Conservation (phyloP, 768 basidiomycete genomes). For the Russula earlei region DNA sequence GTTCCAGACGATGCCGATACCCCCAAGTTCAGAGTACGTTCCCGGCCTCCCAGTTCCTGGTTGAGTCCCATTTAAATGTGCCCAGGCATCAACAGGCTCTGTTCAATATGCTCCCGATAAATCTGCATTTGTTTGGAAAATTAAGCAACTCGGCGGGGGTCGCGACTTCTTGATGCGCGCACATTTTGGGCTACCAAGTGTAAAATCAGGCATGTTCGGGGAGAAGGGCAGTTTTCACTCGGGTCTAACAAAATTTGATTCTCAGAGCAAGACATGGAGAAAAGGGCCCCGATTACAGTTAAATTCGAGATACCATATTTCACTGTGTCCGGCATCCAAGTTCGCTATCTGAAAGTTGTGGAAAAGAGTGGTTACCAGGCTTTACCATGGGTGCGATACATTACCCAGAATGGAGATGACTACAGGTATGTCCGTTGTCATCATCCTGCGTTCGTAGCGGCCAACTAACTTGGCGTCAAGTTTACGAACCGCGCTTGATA, state of each 20-base stretch:
- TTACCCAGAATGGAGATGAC: constrained; percentile 86
- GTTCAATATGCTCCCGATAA: constrained; percentile 98
- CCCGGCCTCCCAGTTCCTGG: background rate
- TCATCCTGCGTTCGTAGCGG: no score
- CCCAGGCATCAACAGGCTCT: constrained; percentile 83
- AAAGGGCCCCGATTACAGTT: constrained; percentile 90
- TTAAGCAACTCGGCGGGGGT: constrained; percentile 93
- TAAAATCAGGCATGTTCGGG: constrained; percentile 63
- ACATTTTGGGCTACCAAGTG: constrained; percentile 93
- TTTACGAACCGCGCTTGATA: constrained; percentile 65
- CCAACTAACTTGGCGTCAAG: constrained; percentile 27
- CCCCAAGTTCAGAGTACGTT: constrained; percentile 85
- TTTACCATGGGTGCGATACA: constrained; percentile 91
- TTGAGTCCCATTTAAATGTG: background rate
- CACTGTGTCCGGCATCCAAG: constrained; percentile 95
- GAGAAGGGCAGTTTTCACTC: no score
- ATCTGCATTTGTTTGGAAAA: constrained; percentile 98
- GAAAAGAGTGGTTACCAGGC: constrained; percentile 98
- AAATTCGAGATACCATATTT: constrained; percentile 99
- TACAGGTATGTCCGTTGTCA: constrained; percentile 52
- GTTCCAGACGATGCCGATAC: constrained; percentile 98
- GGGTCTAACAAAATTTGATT: background rate
- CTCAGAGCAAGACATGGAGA: constrained; percentile 67
- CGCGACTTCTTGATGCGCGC: constrained; percentile 97
- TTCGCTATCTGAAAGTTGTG: constrained; percentile 95